Conservation (phyloP, 2,329 filamentous ascomycete species). For the Endoconidiophora polonica region DNA sequence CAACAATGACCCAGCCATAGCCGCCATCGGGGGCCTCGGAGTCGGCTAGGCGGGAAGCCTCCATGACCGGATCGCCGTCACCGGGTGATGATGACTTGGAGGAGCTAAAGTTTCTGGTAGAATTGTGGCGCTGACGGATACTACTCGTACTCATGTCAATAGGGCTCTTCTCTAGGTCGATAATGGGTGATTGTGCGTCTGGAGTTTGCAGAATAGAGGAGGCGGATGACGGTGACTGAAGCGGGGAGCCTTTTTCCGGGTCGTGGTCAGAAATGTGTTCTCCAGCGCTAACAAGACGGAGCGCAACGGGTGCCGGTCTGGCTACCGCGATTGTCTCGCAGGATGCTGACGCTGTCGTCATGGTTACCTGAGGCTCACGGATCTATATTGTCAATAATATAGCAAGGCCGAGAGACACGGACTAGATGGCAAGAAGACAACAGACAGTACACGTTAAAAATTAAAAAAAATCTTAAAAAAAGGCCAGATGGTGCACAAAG, state of each 20-base stretch:
- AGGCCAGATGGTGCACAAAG: too few species aligned
- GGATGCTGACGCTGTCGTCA: background rate
- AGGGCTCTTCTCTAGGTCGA: slow-evolving; percentile 3
- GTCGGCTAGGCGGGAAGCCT: slow-evolving; percentile 29
- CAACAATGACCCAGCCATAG: slow-evolving; percentile 39
- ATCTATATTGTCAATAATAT: background rate
- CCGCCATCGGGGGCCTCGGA: slow-evolving; percentile 34
- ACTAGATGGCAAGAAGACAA: too few species aligned
- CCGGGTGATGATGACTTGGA: slow-evolving; percentile 6
- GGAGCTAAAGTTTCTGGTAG: background rate
- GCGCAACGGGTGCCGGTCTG: too few species aligned
- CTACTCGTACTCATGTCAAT: background rate
- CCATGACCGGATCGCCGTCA: slow-evolving; percentile 17
- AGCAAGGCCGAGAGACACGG: background rate
- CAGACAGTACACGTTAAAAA: too few species aligned
- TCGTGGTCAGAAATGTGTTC: too few species aligned
- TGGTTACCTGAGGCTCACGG: background rate
- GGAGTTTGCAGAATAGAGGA: background rate
- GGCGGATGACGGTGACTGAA: background rate
- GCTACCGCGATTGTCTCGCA: too few species aligned
- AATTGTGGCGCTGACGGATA: background rate
- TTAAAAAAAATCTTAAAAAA: too few species aligned
- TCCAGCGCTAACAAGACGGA: too few species aligned
- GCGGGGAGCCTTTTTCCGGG: too few species aligned
- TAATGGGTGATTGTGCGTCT: background rate